phyloP scores from a whole-genome alignment of 495 filamentous ascomycete species.

The Neurospora tetrasperma region DNA sequence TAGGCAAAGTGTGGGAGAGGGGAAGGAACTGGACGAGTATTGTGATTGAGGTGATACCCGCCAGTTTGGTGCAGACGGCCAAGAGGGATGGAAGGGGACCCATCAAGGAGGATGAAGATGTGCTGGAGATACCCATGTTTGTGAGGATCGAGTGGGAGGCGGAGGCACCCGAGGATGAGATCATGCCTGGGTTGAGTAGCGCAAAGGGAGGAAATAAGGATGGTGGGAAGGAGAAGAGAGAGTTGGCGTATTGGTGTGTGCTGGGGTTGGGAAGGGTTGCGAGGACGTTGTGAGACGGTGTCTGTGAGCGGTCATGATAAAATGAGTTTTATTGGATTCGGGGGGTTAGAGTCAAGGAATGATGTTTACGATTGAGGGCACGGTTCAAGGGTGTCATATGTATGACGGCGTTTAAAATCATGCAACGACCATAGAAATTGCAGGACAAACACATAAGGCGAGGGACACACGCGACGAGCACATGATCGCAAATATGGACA shows the following conservation, averaged over 20 bases:
- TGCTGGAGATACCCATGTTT: slow-evolving; percentile 92
- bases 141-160: slow-evolving; percentile 88
- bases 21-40: slow-evolving; percentile 93
- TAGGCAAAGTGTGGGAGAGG: slow-evolving; percentile 89
- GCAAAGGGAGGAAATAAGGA: slow-evolving; percentile 22
- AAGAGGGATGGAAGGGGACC: slow-evolving; percentile 21
- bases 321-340: neutral
- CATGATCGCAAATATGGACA: neutral
- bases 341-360: neutral
- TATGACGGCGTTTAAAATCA: neutral
- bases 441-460: neutral
- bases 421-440: neutral
- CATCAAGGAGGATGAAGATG: slow-evolving; percentile 65
- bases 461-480: neutral
- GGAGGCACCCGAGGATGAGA: slow-evolving; percentile 61
- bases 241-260: slow-evolving; percentile 93
- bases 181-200: slow-evolving; percentile 18
- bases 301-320: neutral
- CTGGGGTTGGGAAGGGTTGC: slow-evolving; percentile 72
- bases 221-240: slow-evolving; percentile 41
- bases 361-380: neutral
- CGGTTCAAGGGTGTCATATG: neutral
- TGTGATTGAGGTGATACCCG: slow-evolving; percentile 81
- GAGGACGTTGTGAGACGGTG: neutral
- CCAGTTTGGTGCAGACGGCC: slow-evolving; percentile 28